Base-by-base conservation (phyloP, 805 yeast species). In the Zygotorulaspora sp. region DNA sequence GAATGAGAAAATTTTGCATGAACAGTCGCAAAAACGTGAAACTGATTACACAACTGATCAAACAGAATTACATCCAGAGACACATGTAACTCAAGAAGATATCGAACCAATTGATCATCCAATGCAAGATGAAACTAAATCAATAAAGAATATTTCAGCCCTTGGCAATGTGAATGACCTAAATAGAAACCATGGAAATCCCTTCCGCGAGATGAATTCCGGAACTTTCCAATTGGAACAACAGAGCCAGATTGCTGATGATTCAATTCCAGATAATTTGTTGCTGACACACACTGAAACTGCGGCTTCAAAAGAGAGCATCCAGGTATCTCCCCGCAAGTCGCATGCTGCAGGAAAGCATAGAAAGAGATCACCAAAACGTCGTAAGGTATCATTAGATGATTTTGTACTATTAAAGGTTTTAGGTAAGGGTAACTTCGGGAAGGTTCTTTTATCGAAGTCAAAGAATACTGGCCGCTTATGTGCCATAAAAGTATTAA, bases 391-490 rank as follows among this genome's bases (percentile, higher is more conserved):
- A 39, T 97, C 98, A 0, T 72, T 92, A 40, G 97, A 92, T 61
- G 97, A 92, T 63, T 92, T 92, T 72, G 83, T 86, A 50, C 83
- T 92, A 56, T 66, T 92, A 50, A 95, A 97, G 7, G 98, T 92
- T 7, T 72, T 92, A 41, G 99, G 99, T 53, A 92, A 89, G 61
- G 99, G 99, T 66, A 92, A 92, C 62, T 92, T 92, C 61, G 99
- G 99, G 65, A 92, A 92, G 59, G 98, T 92, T 40, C 86, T 92
- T 89, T 74, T 92, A 50, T 97, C 97, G 1, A 96, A 90, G 65
- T 84, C 96, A 11, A 80, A 90, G 57, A 83, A 80, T 44, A 79
- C 90, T 0, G 75, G 77, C 36, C 75, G 78, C 39, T 65, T 92
- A 39, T 92, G 96, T 67, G 99, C 99, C 18, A 89, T 92, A 40